These are phyloP conservation scores for Boletus vinaceobasis DNA, from an alignment of 768 basidiomycete species.

Conservation along the genomic window DNA sequence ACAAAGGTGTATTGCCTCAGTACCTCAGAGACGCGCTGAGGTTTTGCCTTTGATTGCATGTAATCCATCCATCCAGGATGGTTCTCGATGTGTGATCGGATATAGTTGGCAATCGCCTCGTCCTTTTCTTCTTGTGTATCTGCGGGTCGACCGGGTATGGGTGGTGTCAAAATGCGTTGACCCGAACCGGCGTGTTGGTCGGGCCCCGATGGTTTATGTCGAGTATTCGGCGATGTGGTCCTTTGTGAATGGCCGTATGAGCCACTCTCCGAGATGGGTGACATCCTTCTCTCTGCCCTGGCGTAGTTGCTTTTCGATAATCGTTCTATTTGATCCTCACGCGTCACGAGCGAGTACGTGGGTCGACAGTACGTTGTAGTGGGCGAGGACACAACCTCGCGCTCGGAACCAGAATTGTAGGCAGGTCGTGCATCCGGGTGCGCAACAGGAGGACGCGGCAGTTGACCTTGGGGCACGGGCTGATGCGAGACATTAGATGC, in stretches of 20 bases:
- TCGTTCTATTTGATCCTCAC: slow-evolving; percentile 28
- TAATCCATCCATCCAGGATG: slow-evolving; percentile 46
- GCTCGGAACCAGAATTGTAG: slow-evolving; percentile 22
- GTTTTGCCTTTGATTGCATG: slow-evolving; percentile 41
- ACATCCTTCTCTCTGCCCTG: slow-evolving; percentile 4
- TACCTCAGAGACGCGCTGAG: slow-evolving; percentile 40
- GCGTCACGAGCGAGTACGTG: slow-evolving; percentile 17
- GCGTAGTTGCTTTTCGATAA: slow-evolving; percentile 23
- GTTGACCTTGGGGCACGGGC: slow-evolving; percentile 25
- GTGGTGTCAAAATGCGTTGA: slow-evolving; percentile 18
- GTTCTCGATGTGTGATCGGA: slow-evolving; percentile 42
- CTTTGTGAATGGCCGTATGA: slow-evolving; percentile 17
- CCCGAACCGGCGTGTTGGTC: neutral
- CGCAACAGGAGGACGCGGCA: slow-evolving; percentile 22
- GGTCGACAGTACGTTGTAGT: neutral
- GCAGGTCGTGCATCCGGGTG: slow-evolving; percentile 6
- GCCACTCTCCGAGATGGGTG: slow-evolving; percentile 16
- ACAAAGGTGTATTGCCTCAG: slow-evolving; percentile 52
- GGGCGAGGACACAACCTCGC: slow-evolving; percentile 5
- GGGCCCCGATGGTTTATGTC: neutral
- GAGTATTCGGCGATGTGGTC: slow-evolving; percentile 4
- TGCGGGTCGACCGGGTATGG: slow-evolving; percentile 25
- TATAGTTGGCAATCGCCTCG: slow-evolving; percentile 40
- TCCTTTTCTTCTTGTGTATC: slow-evolving; percentile 40
- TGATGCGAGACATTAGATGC: slow-evolving; percentile 12